phyloP scores from a whole-genome alignment of 805 yeast species.

The Starmerella sp. region DNA sequence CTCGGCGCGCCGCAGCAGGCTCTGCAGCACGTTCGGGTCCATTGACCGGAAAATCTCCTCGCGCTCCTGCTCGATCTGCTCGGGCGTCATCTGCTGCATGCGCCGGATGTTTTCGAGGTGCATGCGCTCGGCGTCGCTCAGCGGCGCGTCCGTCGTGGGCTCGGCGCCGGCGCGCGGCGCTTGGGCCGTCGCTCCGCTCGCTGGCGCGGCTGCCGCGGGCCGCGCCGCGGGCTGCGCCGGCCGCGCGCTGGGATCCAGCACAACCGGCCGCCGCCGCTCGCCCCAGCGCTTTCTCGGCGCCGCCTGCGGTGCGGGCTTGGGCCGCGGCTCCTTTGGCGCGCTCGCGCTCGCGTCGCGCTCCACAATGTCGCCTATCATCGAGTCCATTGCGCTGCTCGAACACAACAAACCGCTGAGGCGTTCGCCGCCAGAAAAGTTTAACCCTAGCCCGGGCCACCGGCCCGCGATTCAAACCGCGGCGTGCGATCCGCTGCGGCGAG shows the following conservation, averaged over 20 bases:
- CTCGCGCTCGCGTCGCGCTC: constrained; percentile 16
- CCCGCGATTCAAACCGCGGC: no score
- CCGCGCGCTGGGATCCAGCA: constrained; percentile 11
- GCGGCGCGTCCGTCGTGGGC: neutral
- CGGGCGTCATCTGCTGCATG: constrained; percentile 50
- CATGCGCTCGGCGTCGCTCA: constrained; percentile 58
- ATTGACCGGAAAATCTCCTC: constrained; percentile 55
- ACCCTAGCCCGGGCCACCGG: neutral
- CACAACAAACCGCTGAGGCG: no score
- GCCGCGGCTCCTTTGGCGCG: constrained; percentile 12
- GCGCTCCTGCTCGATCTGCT: constrained; percentile 52
- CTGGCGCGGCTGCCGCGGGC: neutral
- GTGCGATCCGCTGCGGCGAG: no score
- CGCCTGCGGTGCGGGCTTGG: constrained; percentile 2
- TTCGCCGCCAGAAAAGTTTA: neutral
- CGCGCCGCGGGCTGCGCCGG: neutral
- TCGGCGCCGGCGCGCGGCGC: neutral
- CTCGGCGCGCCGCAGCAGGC: constrained; percentile 34
- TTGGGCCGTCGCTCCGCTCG: neutral
- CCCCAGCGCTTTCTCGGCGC: constrained; percentile 10
- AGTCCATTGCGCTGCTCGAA: neutral
- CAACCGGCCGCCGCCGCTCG: constrained; percentile 13
- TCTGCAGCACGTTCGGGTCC: constrained; percentile 55
- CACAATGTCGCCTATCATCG: constrained; percentile 20
- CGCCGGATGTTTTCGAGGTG: constrained; percentile 62